These are phyloP conservation scores for Aspergillus mulundensis DNA, from an alignment of 495 filamentous ascomycete species.

Conservation along the genomic window DNA sequence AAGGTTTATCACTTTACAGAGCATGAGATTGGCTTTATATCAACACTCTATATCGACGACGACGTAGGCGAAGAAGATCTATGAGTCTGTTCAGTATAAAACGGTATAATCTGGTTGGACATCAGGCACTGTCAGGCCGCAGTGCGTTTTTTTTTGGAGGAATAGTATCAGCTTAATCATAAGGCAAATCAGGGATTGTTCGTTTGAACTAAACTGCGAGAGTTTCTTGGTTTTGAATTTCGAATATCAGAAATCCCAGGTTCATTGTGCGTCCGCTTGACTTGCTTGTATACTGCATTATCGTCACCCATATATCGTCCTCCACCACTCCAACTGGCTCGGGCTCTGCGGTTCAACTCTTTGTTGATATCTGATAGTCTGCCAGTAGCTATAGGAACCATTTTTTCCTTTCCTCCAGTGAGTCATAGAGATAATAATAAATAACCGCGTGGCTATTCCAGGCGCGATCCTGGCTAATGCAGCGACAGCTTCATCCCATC, in stretches of 20 bases:
- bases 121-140: slow-evolving; percentile 33
- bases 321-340: neutral
- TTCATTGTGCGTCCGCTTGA: slow-evolving; percentile 10
- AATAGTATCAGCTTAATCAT: slow-evolving; percentile 3
- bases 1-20: neutral
- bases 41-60: too few relatives aligned
- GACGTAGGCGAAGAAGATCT: neutral
- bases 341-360: neutral
- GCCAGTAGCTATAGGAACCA: slow-evolving; percentile 3
- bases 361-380: neutral
- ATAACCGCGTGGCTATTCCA: slow-evolving; percentile 4
- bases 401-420: neutral
- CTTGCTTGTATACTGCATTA: neutral
- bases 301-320: neutral
- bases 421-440: slow-evolving; percentile 8
- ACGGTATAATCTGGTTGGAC: neutral
- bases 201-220: neutral
- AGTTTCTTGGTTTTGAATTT: neutral
- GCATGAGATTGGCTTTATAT: neutral
- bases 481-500: slow-evolving; percentile 9
- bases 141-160: slow-evolving; percentile 23
- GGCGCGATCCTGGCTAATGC: slow-evolving; percentile 3
- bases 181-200: slow-evolving; percentile 5
- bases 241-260: neutral
- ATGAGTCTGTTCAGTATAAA: neutral